Base-by-base conservation (phyloP, 371 early-diverging fungal species). In the Mortierella sp. region DNA sequence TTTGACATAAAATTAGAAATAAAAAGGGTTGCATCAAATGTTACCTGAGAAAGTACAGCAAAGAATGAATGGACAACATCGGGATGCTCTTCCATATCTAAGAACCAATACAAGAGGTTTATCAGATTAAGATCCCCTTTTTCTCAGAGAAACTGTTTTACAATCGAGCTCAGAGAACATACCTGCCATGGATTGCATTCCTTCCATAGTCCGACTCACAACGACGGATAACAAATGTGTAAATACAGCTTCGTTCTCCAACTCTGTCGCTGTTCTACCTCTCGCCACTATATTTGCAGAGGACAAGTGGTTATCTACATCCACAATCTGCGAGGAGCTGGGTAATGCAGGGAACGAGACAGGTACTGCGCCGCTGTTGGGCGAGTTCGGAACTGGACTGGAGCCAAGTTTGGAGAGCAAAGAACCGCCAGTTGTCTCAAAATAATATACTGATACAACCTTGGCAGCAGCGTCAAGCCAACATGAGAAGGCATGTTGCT, bases 401-500 rank as follows among this genome's bases (percentile, higher is more conserved):
- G 70, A 56, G 13, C 67, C 70, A 17, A 80, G 40, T 60, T 75
- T 80, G 26, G 71, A 70, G 5, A 53, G 31, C 19, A 74, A 43
- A 12, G 80, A 60, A 4, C 80, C 80, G 8, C 80, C 80, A 3
- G 80, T 80, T 22, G 75, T 61, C 22, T 87, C 85, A 17, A 87
- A 84, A 17, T 90, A 90, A 63, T 89, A 89, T 0, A 89, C 90
- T 0, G 89, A 87, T 47, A 89, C 86, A 34, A 88, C 69, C 43
- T 84, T 80, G 12, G 87, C 76, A 1, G 87, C 85, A 2, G 87
- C 88, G 69, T 90, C 87, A 26, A 91, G 72, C 89, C 88, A 90
- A 59, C 84, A 89, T 6, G 88, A 70, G 62, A 83, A 85, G 5
- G 84, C 85, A 8, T 84, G 66, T n/a, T 67, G 68, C 32, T 60